These are phyloP conservation scores for Leishmania gerbilli DNA, from an alignment of 208 protist genomes.

Conservation along the genomic window DNA sequence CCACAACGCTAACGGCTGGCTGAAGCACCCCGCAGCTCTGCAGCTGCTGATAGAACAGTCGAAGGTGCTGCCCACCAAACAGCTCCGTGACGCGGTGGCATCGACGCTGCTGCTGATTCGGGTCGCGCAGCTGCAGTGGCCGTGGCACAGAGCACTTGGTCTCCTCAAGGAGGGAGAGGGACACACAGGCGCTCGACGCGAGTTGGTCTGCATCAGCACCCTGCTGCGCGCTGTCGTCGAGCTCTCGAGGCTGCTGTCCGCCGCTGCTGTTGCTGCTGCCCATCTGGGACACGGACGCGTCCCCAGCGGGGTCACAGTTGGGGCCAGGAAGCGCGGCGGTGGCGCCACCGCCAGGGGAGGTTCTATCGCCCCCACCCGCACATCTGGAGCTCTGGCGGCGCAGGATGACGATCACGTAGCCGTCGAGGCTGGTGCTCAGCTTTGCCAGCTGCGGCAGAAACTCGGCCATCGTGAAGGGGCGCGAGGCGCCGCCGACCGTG, in stretches of 20 bases:
- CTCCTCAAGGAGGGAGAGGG: background rate
- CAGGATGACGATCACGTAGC: slow-evolving; percentile 33
- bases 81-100: slow-evolving; percentile 14
- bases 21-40: slow-evolving; percentile 27
- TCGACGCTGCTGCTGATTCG: slow-evolving; percentile 2
- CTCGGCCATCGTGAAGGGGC: slow-evolving; percentile 17
- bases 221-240: background rate
- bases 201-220: background rate
- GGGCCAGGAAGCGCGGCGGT: background rate
- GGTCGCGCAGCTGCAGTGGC: background rate
- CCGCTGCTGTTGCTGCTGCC: slow-evolving; percentile 5
- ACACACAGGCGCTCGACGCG: background rate
- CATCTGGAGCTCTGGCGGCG: background rate
- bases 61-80: slow-evolving; percentile 29
- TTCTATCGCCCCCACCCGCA: background rate
- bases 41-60: slow-evolving; percentile 30
- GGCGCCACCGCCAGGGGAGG: background rate
- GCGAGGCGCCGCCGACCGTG: background rate
- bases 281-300: background rate
- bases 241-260: background rate
- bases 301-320: background rate
- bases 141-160: background rate
- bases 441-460: slow-evolving; percentile 29
- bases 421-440: slow-evolving; percentile 33
- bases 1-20: slow-evolving; percentile 31